Conservation (phyloP, 2,329 filamentous ascomycete species). For the Botryotinia narcissicola region DNA sequence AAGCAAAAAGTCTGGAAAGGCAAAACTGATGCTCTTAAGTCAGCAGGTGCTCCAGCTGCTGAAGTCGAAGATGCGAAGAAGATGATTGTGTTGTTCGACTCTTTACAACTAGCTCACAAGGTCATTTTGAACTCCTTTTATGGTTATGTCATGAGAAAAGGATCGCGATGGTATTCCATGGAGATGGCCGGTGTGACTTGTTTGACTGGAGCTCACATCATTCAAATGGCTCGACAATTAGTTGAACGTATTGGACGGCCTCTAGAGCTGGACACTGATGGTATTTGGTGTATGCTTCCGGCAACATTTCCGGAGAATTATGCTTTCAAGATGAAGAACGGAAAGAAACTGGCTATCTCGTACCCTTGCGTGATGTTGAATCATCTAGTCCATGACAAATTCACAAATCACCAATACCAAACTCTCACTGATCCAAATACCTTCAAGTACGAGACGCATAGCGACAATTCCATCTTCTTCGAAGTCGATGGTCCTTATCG, state of each 20-base stretch:
- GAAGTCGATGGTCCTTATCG: slow-evolving; percentile 97
- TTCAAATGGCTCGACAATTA: slow-evolving; percentile 90
- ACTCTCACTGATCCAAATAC: slow-evolving; percentile 74
- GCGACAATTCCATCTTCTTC: slow-evolving; percentile 99
- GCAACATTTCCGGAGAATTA: slow-evolving; percentile 97
- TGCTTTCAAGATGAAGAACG: slow-evolving; percentile 87
- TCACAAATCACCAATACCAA: slow-evolving; percentile 98
- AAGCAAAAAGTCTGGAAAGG: slow-evolving; percentile 98
- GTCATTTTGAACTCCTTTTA: slow-evolving; percentile 99
- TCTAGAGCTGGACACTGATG: slow-evolving; percentile 92
- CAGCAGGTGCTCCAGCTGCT: slow-evolving; percentile 67
- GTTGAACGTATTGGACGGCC: slow-evolving; percentile 92
- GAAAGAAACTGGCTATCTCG: slow-evolving; percentile 94
- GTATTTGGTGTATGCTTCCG: slow-evolving; percentile 99
- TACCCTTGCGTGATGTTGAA: slow-evolving; percentile 99
- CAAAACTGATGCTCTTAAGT: slow-evolving; percentile 84
- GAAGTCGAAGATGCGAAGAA: slow-evolving; percentile 96
- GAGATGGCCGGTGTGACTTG: slow-evolving; percentile 99
- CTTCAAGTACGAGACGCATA: slow-evolving; percentile 93
- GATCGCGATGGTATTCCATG: slow-evolving; percentile 97
- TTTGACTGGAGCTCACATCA: slow-evolving; percentile 92
- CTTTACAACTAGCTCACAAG: slow-evolving; percentile 93
- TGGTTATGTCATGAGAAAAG: slow-evolving; percentile 98
- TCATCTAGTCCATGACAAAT: slow-evolving; percentile 88
- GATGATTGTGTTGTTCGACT: slow-evolving; percentile 97